Conservation (phyloP, 257 asterid species). For the Solanum sitiens region DNA sequence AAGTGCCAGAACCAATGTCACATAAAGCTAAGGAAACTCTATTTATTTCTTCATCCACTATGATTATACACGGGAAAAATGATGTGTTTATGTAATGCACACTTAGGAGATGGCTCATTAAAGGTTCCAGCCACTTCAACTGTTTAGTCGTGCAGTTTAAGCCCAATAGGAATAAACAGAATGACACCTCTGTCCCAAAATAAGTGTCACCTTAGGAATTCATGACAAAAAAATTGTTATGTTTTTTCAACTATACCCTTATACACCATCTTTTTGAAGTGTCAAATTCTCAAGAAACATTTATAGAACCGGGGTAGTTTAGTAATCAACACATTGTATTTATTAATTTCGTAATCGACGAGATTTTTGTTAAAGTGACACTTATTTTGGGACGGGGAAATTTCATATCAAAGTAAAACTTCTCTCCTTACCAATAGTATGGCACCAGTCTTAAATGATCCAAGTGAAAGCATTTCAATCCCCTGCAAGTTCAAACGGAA, state of each 20-base stretch:
- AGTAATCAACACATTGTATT: not conserved
- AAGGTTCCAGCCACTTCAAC: not conserved
- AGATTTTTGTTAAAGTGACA: not conserved
- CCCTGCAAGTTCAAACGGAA: conserved; percentile 34
- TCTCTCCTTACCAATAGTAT: conserved; percentile 65
- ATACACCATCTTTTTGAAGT: not conserved
- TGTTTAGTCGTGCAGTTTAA: not conserved
- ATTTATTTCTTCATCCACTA: not conserved
- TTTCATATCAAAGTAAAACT: not conserved
- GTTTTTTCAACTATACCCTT: not conserved
- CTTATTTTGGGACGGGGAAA: not conserved
- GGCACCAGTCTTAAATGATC: conserved; percentile 96
- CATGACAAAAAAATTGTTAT: not conserved
- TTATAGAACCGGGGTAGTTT: not conserved
- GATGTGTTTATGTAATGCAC: not conserved
- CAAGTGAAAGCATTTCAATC: conserved; percentile 95
- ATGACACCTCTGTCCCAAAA: not conserved
- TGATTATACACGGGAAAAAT: not conserved
- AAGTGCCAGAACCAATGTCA: not conserved
- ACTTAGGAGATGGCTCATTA: not conserved
- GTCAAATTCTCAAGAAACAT: not conserved
- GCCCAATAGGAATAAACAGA: not conserved
- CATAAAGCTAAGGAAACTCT: not conserved
- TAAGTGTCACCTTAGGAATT: not conserved
- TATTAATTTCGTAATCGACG: not conserved